These are phyloP conservation scores for Diaporthe nobilis DNA, from an alignment of 2,329 filamentous ascomycete genomes.

Conservation along the genomic window DNA sequence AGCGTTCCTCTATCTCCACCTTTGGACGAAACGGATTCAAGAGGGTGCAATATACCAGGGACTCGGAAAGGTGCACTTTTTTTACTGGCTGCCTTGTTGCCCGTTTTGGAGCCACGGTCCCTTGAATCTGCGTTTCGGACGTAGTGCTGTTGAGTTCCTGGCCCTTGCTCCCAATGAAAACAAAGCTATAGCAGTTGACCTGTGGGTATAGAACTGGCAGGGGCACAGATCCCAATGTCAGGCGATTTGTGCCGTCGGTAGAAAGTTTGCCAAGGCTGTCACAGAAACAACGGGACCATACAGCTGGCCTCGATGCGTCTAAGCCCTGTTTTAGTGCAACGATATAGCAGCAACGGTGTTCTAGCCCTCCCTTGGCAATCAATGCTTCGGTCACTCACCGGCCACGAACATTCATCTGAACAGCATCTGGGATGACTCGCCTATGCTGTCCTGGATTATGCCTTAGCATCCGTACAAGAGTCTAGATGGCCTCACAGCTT, in stretches of 20 bases:
- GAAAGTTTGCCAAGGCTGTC: constrained; percentile 25
- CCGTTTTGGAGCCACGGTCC: not conserved
- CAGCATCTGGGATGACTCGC: not conserved
- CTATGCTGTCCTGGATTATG: not conserved
- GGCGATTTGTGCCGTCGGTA: not conserved
- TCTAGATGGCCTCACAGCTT: not conserved
- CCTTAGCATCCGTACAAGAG: not conserved
- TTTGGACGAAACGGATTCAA: not conserved
- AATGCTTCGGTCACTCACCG: not conserved
- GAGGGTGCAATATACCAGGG: not conserved
- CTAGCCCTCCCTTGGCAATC: constrained; percentile 2
- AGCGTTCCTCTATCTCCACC: not conserved
- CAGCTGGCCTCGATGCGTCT: not conserved
- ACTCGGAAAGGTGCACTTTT: too few species aligned
- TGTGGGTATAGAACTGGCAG: not conserved
- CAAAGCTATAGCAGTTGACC: not conserved
- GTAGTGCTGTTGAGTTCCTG: not conserved
- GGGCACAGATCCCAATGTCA: not conserved
- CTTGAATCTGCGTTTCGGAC: not conserved
- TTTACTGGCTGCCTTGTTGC: not conserved
- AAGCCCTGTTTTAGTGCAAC: constrained; percentile 10
- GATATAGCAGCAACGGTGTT: not conserved
- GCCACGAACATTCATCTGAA: not conserved
- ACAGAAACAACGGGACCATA: constrained; percentile 25
- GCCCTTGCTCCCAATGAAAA: not conserved